Base-by-base conservation (phyloP, 495 filamentous ascomycete species). In the Hypoxylon fragiforme region DNA sequence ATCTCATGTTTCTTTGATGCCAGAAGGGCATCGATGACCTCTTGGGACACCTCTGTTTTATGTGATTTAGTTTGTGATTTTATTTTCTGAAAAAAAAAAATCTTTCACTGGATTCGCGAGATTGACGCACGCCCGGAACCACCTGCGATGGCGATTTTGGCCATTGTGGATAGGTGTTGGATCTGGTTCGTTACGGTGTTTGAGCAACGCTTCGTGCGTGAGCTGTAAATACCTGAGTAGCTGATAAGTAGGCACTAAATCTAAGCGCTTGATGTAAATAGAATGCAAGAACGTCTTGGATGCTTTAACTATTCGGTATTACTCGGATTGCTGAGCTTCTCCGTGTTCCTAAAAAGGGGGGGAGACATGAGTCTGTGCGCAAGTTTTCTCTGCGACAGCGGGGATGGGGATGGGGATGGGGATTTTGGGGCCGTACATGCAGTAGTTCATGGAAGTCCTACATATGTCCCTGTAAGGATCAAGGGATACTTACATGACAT, bases 71-170 rank as follows among this genome's bases (percentile, higher is more conserved):
- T 41, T 1, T 35, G 28, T 8, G 14, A 19, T 5, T 3, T 38
- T 39, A 9, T n/a, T 22, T 19, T 40, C 30, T 1, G 9, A 15
- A n/a, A n/a, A n/a, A n/a, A n/a, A n/a, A n/a, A n/a, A n/a, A n/a
- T n/a, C n/a, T n/a, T n/a, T n/a, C n/a, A n/a, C n/a, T n/a, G n/a
- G n/a, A n/a, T n/a, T 21, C 20, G 37, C 24, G 26, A 16, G 18
- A 44, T 42, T 4, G 26, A 69, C 73, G 3, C 67, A 81, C 81
- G 54, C 7, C 80, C 74, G 14, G 77, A 71, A 49, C 76, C 80
- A 32, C 80, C 82, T 12, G 79, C 80, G 13, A 83, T 46, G 3
- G 74, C 78, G 40, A 85, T 73, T 20, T 78, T 81, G 48, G 81
- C 80, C 81, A 83, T 84, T 64, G 36, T 68, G 31, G n/a, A n/a